These are phyloP conservation scores for Alternaria sp. DNA, from an alignment of 2,329 filamentous ascomycete species.

Conservation along the genomic window DNA sequence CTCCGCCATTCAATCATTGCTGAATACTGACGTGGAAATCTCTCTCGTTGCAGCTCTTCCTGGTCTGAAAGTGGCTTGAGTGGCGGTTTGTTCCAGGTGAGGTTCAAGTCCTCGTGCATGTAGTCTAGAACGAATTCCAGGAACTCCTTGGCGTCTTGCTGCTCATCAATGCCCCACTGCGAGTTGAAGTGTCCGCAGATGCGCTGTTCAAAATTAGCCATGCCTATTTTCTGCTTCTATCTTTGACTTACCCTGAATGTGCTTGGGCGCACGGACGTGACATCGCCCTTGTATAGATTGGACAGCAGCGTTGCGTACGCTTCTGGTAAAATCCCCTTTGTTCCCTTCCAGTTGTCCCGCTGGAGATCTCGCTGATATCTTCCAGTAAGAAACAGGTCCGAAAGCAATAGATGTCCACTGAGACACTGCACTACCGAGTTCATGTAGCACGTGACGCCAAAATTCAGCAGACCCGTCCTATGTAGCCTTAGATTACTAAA, in stretches of 20 bases:
- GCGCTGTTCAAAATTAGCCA: constrained; percentile 44
- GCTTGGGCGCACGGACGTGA: constrained; percentile 52
- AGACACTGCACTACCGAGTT: constrained; percentile 89
- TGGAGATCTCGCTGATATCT: constrained; percentile 66
- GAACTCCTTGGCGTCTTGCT: constrained; percentile 94
- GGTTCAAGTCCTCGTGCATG: constrained; percentile 85
- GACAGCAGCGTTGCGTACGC: constrained; percentile 67
- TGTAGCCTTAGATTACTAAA: constrained; percentile 58
- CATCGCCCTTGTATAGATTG: constrained; percentile 67
- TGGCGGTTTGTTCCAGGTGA: constrained; percentile 64
- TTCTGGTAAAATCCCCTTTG: constrained; percentile 66
- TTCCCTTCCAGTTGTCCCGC: constrained; percentile 69
- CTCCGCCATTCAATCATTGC: constrained; percentile 76
- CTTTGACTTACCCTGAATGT: constrained; percentile 51
- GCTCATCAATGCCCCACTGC: constrained; percentile 74
- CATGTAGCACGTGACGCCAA: constrained; percentile 86
- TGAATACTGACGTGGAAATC: constrained; percentile 67
- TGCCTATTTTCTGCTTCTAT: not conserved
- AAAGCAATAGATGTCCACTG: constrained; percentile 70
- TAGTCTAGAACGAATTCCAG: constrained; percentile 81
- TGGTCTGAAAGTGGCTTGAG: constrained; percentile 64
- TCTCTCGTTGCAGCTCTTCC: constrained; percentile 67
- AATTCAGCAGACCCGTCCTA: constrained; percentile 79
- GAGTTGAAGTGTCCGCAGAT: constrained; percentile 69
- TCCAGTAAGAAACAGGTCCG: constrained; percentile 69